phyloP scores from a whole-genome alignment of 371 early-diverging fungal species.

The Mucor indicus region DNA sequence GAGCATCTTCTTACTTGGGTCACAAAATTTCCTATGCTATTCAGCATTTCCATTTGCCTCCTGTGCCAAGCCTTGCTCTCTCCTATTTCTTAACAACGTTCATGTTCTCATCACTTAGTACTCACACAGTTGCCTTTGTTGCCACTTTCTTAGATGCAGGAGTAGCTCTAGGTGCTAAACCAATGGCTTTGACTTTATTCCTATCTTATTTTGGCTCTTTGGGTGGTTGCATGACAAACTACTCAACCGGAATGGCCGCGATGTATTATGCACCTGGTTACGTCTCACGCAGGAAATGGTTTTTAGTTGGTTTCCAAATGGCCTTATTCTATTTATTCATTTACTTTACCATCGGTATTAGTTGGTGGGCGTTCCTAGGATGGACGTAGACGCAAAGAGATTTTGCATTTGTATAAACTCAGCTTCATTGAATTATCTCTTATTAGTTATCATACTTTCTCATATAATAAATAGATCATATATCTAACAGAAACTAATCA shows the following conservation, averaged over 20 bases:
- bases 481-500: too few species aligned
- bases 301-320: conserved; percentile 48
- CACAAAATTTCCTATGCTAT: conserved; percentile 46
- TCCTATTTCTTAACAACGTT: conserved; percentile 71
- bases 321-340: conserved; percentile 44
- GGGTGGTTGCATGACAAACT: conserved; percentile 65
- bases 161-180: conserved; percentile 56
- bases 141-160: conserved; percentile 78
- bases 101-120: conserved; percentile 70
- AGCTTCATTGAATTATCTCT: too few species aligned
- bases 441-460: too few species aligned
- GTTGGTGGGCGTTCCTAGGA: conserved; percentile 67
- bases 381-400: too few species aligned
- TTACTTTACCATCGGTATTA: conserved; percentile 55
- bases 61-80: conserved; percentile 47
- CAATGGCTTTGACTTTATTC: conserved; percentile 53
- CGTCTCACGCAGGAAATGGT: conserved; percentile 53
- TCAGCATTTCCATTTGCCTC: conserved; percentile 27
- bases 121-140: conserved; percentile 68
- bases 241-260: conserved; percentile 53
- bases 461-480: too few species aligned
- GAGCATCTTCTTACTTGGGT: conserved; percentile 68
- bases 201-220: conserved; percentile 66
- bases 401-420: too few species aligned
- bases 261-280: conserved; percentile 57